Percentiles rank a stretch among this genome's conserved stretches.
Conservation (phyloP, 768 basidiomycete species). For the Lactarius sanguifluus region DNA sequence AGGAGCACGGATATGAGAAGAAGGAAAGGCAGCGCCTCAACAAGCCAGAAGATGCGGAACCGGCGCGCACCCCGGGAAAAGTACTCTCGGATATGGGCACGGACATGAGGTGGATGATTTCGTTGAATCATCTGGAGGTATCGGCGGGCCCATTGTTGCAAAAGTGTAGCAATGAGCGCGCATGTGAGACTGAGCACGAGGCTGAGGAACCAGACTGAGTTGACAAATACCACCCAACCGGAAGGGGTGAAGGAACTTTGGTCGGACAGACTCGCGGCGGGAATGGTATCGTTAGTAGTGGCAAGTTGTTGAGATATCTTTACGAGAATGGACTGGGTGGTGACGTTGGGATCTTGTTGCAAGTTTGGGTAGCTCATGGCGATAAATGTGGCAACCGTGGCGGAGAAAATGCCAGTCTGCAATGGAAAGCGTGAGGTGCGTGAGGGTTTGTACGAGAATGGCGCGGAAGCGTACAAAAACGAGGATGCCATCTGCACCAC, state of each 20-base stretch:
- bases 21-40: slow-evolving; percentile 37
- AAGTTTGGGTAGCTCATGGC: not conserved
- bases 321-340: not conserved
- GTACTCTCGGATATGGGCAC: slow-evolving; percentile 7
- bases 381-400: not conserved
- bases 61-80: slow-evolving; percentile 42
- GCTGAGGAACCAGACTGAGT: slow-evolving; percentile 6
- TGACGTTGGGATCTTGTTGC: not conserved
- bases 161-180: not conserved
- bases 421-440: not conserved
- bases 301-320: not conserved
- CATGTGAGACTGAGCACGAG: slow-evolving; percentile 1
- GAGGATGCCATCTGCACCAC: not conserved
- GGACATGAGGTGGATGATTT: not conserved
- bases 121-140: not conserved
- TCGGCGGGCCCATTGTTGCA: slow-evolving; percentile 8
- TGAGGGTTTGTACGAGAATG: not conserved
- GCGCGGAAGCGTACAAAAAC: not conserved
- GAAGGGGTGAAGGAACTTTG: not conserved
- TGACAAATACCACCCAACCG: not conserved
- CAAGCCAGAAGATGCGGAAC: slow-evolving; percentile 42
- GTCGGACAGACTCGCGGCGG: too few species aligned
- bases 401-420: not conserved
- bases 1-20: not conserved
- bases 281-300: not conserved